Percentiles rank a stretch among this genome's conserved stretches.
Evolutionary conservation across 2,329 filamentous ascomycete genomes (phyloP).

Genomic region (Aureobasidium pullulans): DNA sequence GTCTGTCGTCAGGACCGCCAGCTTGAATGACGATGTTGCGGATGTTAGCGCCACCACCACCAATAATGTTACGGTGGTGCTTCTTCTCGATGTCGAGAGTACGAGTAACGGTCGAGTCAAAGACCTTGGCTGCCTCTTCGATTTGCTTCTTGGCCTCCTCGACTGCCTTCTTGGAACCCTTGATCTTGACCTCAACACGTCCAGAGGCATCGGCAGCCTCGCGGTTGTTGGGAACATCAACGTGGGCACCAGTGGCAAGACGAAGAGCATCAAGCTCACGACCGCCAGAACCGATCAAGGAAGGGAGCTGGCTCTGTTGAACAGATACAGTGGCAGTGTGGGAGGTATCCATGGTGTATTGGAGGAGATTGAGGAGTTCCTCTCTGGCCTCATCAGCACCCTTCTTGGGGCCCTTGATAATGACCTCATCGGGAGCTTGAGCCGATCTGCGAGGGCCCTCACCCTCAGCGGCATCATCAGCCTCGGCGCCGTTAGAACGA

Average conservation of each 20-base stretch:
- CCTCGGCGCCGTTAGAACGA: conserved; percentile 45
- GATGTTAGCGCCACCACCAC: conserved; percentile 78
- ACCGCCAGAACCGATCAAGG: conserved; percentile 83
- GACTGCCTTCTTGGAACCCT: conserved; percentile 86
- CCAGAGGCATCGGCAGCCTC: conserved; percentile 59
- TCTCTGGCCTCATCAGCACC: conserved; percentile 88
- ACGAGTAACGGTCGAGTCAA: conserved; percentile 81
- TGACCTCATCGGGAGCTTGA: conserved; percentile 80
- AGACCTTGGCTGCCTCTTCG: conserved; percentile 75
- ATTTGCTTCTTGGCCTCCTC: conserved; percentile 86
- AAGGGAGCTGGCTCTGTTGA: conserved; percentile 87
- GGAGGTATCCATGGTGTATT: conserved; percentile 86
- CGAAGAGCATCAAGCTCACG: conserved; percentile 86
- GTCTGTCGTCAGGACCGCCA: conserved; percentile 80
- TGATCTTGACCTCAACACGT: conserved; percentile 79
- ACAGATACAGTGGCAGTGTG: conserved; percentile 73
- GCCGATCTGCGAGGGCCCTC: conserved; percentile 59
- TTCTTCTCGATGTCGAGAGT: conserved; percentile 90
- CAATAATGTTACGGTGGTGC: conserved; percentile 85
- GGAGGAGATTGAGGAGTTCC: conserved; percentile 79
- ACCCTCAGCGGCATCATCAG: conserved; percentile 67
- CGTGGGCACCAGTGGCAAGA: conserved; percentile 74
- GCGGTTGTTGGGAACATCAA: conserved; percentile 79
- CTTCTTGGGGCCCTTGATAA: conserved; percentile 83
- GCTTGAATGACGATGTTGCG: conserved; percentile 79